Evolutionary conservation across 179 eudicot species (phyloP), one percentile per base, ranked within the genome.

Genomic region (Dionaea muscipula): DNA sequence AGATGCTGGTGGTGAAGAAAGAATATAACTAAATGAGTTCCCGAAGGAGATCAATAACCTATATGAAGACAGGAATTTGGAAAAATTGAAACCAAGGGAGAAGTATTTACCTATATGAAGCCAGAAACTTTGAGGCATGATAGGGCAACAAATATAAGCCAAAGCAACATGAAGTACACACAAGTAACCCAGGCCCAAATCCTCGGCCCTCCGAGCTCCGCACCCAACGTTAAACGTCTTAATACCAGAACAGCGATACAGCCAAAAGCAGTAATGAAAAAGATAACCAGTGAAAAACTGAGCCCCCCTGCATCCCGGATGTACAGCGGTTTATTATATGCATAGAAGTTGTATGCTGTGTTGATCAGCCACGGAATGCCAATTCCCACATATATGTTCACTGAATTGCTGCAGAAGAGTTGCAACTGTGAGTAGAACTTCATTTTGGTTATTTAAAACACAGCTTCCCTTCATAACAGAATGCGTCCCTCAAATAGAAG

Each of bases 361-460:
- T 81, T 65, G 19, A 89, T 82, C 26, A 89, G 80, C 97, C 97
- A 85, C 15, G 97, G 97, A 26, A 89, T 40, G 40, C 97, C 95
- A 39, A 85, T 85, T n/a, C 93, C 97, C 38, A 89, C 76, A 28
- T 83, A 89, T 53, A 89, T 89, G 49, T 89, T 89, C 83, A 85
- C 97, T 7, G 97, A 83, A 58, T 85, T 85, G 77, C 95, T 89
- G 60, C 81, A 79, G 33, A 38, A 51, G 20, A 45, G 37, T 13
- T 13, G 37, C 7, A 1, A 33, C n/a, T n/a, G n/a, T n/a, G n/a
- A n/a, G n/a, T n/a, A n/a, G n/a, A n/a, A n/a, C n/a, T n/a, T n/a
- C 37, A 33, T 33, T 33, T 13, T 33, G 37, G 37, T 33, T 33
- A 8, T 33, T 13, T 33, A 13, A 13, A 33, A 33, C 10, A 33